These are phyloP conservation scores for Cystofilobasidium ferigula DNA, from an alignment of 768 basidiomycete species.

Conservation along the genomic window DNA sequence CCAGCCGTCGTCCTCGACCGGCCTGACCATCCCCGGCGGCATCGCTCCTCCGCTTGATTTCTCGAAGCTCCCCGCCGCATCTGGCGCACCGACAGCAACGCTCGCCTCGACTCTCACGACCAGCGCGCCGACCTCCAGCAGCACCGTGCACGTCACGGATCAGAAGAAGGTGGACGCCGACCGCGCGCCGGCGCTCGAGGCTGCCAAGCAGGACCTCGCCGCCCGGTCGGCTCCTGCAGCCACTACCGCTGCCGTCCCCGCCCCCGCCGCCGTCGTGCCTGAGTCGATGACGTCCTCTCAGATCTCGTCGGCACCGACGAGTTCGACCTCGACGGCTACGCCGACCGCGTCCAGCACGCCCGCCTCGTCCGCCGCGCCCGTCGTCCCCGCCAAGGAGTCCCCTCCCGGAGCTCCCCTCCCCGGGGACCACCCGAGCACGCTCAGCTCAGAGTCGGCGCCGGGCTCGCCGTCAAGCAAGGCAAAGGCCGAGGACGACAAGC, in stretches of 20 bases:
- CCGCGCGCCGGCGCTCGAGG: background rate
- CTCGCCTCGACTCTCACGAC: background rate
- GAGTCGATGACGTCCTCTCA: background rate
- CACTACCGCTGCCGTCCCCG: background rate
- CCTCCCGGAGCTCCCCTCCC: background rate
- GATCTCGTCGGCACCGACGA: conserved; percentile 8
- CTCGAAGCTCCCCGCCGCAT: background rate
- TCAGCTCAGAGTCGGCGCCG: conserved; percentile 9
- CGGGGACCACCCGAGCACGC: background rate
- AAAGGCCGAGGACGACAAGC: conserved; percentile 9
- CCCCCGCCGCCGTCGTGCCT: background rate
- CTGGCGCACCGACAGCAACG: background rate
- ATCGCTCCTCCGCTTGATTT: background rate
- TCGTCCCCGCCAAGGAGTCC: background rate
- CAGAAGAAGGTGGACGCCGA: background rate
- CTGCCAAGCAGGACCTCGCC: background rate
- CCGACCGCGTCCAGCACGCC: background rate
- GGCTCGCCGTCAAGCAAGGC: background rate
- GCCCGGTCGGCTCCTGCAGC: background rate
- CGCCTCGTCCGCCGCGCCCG: background rate
- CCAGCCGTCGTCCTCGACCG: background rate
- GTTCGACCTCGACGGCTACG: background rate
- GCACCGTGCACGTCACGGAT: background rate
- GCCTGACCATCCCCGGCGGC: background rate
- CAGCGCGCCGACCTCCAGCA: background rate